Conservation (phyloP, 2,329 filamentous ascomycete genomes). For the Trichoderma aggressivum region DNA sequence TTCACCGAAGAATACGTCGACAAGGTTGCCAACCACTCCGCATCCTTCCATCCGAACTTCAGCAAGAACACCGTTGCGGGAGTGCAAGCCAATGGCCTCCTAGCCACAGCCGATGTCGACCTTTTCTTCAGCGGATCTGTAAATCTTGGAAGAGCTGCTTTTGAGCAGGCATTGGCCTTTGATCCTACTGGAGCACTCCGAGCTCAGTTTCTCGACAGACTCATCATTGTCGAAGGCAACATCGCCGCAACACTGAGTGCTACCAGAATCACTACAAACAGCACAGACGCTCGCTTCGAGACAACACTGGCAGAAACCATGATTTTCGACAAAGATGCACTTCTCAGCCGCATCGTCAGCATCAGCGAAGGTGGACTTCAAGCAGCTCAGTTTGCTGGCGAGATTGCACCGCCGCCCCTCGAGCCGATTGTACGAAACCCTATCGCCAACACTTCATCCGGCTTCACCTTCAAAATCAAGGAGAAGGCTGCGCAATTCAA, state of each 20-base stretch:
- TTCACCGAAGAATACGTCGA: not conserved
- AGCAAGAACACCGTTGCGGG: not conserved
- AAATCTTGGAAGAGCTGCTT: not conserved
- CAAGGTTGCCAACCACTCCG: not conserved
- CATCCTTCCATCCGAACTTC: not conserved
- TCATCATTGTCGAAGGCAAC: constrained; percentile 3
- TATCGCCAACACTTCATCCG: not conserved
- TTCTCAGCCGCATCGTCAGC: not conserved
- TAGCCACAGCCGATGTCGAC: not conserved
- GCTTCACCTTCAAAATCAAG: not conserved
- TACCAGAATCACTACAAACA: not conserved
- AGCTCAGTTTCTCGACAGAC: not conserved
- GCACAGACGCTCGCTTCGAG: not conserved
- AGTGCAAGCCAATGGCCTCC: not conserved
- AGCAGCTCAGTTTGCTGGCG: not conserved
- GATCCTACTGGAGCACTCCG: not conserved
- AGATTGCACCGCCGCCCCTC: not conserved
- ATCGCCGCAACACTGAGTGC: not conserved
- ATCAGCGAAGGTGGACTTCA: not conserved
- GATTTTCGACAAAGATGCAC: not conserved
- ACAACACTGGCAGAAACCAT: not conserved
- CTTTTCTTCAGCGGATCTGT: not conserved
- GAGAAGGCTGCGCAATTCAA: constrained; percentile 1
- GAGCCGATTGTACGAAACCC: not conserved
- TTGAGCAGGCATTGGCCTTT: not conserved